Percentiles rank a stretch among this genome's conserved stretches.
Evolutionary conservation across 208 protist genomes (phyloP).

Genomic region (Acanthamoeba royreba): DNA sequence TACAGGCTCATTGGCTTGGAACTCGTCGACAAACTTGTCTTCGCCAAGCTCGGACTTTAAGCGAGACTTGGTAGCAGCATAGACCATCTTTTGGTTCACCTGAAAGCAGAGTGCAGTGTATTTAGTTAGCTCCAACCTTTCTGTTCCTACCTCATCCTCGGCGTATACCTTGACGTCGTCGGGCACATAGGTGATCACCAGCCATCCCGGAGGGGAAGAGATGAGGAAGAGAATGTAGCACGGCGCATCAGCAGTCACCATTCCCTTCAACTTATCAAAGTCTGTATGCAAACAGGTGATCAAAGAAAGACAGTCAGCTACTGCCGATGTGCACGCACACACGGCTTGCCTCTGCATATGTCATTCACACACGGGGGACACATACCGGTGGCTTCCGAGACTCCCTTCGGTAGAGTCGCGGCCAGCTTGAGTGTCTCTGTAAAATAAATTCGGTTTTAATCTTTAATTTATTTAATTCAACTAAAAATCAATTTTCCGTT

Average conservation of each 20-base stretch:
- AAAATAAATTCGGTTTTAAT: neutral
- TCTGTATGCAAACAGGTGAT: neutral
- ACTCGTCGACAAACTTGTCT: neutral
- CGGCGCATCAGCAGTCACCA: neutral
- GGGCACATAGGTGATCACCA: slow-evolving; percentile 4
- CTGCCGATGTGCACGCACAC: neutral
- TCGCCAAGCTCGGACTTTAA: slow-evolving; percentile 15
- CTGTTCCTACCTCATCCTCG: too few relatives aligned
- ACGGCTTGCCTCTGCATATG: neutral
- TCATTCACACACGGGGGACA: too few relatives aligned
- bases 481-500: too few relatives aligned
- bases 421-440: slow-evolving; percentile 2
- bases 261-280: slow-evolving; percentile 29
- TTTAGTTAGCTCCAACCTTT: too few relatives aligned
- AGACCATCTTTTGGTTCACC: slow-evolving; percentile 47
- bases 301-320: neutral
- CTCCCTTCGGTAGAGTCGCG: neutral
- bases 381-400: neutral
- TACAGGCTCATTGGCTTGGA: slow-evolving; percentile 28
- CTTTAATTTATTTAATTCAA: neutral
- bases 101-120: too few relatives aligned
- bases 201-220: neutral
- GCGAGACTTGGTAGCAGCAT: slow-evolving; percentile 29
- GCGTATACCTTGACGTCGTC: neutral
- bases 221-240: neutral